These are phyloP conservation scores for Trichosporon sp. DNA, from an alignment of 1,284 basidiomycete genomes.

Conservation along the genomic window DNA sequence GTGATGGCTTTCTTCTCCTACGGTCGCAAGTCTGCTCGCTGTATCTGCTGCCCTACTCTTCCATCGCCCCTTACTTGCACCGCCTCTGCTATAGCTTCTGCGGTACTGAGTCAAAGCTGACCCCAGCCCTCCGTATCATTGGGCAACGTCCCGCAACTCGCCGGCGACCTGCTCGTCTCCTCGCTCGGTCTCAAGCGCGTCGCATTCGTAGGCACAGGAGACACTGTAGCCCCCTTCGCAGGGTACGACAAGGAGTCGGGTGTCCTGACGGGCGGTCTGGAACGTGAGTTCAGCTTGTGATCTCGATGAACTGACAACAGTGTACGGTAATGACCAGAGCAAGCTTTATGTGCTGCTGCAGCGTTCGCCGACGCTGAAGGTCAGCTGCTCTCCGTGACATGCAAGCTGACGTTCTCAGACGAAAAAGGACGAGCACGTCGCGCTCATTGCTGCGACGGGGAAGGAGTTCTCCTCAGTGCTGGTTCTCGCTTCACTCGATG, in stretches of 20 bases:
- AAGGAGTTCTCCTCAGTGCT: slow-evolving; percentile 53
- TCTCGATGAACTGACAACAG: slow-evolving; percentile 4
- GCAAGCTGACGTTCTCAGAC: slow-evolving; percentile 49
- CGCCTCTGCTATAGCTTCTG: slow-evolving; percentile 67
- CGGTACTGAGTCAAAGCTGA: slow-evolving; percentile 78
- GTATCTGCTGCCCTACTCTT: too few species aligned
- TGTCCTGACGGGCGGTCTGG: slow-evolving; percentile 65
- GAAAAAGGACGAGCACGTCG: slow-evolving; percentile 62
- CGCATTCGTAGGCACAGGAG: slow-evolving; percentile 57
- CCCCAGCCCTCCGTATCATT: slow-evolving; percentile 68
- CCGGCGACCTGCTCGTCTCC: slow-evolving; percentile 64
- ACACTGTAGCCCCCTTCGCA: slow-evolving; percentile 61
- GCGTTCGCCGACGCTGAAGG: slow-evolving; percentile 68
- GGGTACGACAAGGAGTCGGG: slow-evolving; percentile 59
- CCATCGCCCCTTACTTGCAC: slow-evolving; percentile 70
- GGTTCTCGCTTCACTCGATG: slow-evolving; percentile 67
- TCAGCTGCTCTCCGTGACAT: slow-evolving; percentile 30
- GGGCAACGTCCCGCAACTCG: slow-evolving; percentile 70
- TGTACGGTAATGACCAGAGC: slow-evolving; percentile 10
- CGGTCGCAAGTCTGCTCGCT: too few species aligned
- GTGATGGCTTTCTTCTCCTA: too few species aligned
- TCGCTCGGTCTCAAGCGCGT: slow-evolving; percentile 58
- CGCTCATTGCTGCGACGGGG: slow-evolving; percentile 57
- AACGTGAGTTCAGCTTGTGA: slow-evolving; percentile 54
- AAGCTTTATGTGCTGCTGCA: slow-evolving; percentile 47